These are phyloP conservation scores for Botrytis aclada DNA, from an alignment of 2,329 filamentous ascomycete species.

Conservation along the genomic window DNA sequence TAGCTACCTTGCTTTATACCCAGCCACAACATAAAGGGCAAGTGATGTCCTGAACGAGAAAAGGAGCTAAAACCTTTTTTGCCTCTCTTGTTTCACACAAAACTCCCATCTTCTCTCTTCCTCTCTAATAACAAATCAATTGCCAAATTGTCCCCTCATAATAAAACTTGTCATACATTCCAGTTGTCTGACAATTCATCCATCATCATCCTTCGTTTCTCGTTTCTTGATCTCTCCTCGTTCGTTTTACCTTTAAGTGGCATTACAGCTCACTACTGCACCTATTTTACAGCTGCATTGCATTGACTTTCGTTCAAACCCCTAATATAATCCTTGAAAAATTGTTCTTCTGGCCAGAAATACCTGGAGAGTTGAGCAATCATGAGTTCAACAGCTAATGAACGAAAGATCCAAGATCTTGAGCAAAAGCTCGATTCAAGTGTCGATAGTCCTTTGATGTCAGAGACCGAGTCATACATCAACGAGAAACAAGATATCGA, in stretches of 20 bases:
- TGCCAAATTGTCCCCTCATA: neutral
- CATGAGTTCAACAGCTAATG: slow-evolving; percentile 26
- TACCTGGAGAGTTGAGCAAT: slow-evolving; percentile 11
- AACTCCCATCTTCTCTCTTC: neutral
- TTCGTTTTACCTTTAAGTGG: slow-evolving; percentile 8
- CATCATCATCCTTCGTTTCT: slow-evolving; percentile 12
- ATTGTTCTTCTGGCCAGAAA: neutral
- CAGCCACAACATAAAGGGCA: slow-evolving; percentile 10
- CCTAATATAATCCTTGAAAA: slow-evolving; percentile 4
- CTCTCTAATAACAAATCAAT: neutral
- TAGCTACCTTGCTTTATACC: neutral
- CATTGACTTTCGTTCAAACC: slow-evolving; percentile 7
- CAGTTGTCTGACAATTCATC: slow-evolving; percentile 18
- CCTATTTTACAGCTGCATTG: neutral
- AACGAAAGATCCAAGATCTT: slow-evolving; percentile 22
- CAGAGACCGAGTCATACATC: neutral
- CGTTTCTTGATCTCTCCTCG: neutral
- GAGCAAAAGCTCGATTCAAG: slow-evolving; percentile 20
- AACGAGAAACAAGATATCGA: slow-evolving; percentile 19
- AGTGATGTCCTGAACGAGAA: neutral
- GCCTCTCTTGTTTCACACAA: neutral
- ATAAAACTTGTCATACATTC: slow-evolving; percentile 19
- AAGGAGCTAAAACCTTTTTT: neutral
- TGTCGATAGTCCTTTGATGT: neutral
- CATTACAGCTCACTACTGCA: slow-evolving; percentile 1